Evolutionary conservation across 805 yeast genomes (phyloP).

Genomic region (Millerago galiae): DNA sequence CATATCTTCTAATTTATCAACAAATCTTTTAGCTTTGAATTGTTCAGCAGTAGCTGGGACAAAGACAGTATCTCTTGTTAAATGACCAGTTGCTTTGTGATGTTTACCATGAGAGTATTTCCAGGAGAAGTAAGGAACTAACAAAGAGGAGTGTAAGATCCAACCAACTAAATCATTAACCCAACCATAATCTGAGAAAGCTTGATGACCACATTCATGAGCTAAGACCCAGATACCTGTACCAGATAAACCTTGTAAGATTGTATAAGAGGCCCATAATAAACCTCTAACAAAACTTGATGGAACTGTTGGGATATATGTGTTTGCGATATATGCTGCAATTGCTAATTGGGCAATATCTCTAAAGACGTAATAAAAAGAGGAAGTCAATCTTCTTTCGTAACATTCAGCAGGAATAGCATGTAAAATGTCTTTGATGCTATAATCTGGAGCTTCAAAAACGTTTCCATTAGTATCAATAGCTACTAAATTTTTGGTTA

Average conservation of each 20-base stretch:
- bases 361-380: constrained; percentile 61
- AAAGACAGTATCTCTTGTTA: constrained; percentile 78
- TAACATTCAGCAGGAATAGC: constrained; percentile 74
- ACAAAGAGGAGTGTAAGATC: constrained; percentile 69
- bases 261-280: constrained; percentile 53
- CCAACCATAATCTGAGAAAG: constrained; percentile 65
- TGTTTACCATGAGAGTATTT: constrained; percentile 78
- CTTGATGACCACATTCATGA: constrained; percentile 90
- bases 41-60: constrained; percentile 65
- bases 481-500: constrained; percentile 28
- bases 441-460: constrained; percentile 66
- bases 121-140: constrained; percentile 89
- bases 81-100: constrained; percentile 85
- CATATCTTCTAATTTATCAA: constrained; percentile 42
- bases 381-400: constrained; percentile 48
- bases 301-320: constrained; percentile 46
- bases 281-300: constrained; percentile 38
- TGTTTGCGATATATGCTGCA: constrained; percentile 48
- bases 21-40: constrained; percentile 37
- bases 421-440: constrained; percentile 67
- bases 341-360: constrained; percentile 47
- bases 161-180: constrained; percentile 80
- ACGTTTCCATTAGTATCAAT: constrained; percentile 41
- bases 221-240: constrained; percentile 84
- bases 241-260: constrained; percentile 56